Conservation (phyloP, 108 stramenopile species). For the Stephanodiscus triporus region DNA sequence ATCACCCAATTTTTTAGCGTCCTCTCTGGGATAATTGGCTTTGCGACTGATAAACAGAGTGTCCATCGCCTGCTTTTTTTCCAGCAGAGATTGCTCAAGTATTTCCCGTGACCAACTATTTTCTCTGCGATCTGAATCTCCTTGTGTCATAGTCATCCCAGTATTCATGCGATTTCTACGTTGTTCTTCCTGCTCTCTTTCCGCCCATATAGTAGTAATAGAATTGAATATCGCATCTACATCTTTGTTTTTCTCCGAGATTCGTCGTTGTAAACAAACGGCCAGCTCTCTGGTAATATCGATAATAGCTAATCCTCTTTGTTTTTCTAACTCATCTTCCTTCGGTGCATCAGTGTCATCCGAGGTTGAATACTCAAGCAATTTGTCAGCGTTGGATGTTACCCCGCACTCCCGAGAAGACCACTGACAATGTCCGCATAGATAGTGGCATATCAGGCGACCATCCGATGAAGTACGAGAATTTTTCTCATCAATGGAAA, state of each 20-base stretch:
- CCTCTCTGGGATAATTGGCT: background rate
- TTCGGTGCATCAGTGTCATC: slow-evolving; percentile 12
- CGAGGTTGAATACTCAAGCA: slow-evolving; percentile 26
- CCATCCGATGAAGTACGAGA: background rate
- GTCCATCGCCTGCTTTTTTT: slow-evolving; percentile 36
- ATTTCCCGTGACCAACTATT: slow-evolving; percentile 63
- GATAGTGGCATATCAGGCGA: slow-evolving; percentile 44
- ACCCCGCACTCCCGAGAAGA: slow-evolving; percentile 46
- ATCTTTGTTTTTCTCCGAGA: slow-evolving; percentile 30
- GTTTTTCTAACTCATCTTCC: slow-evolving; percentile 27
- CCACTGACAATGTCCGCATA: slow-evolving; percentile 50
- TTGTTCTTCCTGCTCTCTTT: slow-evolving; percentile 45
- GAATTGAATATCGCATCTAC: slow-evolving; percentile 33
- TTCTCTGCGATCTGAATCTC: background rate
- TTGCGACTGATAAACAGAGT: background rate
- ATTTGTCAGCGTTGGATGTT: slow-evolving; percentile 37
- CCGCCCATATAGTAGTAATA: slow-evolving; percentile 30
- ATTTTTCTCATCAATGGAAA: slow-evolving; percentile 30
- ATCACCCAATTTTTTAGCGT: background rate
- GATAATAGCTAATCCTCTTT: slow-evolving; percentile 26
- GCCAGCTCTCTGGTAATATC: slow-evolving; percentile 40
- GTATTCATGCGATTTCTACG: slow-evolving; percentile 32
- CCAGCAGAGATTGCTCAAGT: slow-evolving; percentile 59
- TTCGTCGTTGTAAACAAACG: slow-evolving; percentile 26
- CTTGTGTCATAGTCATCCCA: background rate